Evolutionary conservation across 768 basidiomycete species (phyloP), one percentile per base, ranked within the genome.

Genomic region (Serendipita sp.): DNA sequence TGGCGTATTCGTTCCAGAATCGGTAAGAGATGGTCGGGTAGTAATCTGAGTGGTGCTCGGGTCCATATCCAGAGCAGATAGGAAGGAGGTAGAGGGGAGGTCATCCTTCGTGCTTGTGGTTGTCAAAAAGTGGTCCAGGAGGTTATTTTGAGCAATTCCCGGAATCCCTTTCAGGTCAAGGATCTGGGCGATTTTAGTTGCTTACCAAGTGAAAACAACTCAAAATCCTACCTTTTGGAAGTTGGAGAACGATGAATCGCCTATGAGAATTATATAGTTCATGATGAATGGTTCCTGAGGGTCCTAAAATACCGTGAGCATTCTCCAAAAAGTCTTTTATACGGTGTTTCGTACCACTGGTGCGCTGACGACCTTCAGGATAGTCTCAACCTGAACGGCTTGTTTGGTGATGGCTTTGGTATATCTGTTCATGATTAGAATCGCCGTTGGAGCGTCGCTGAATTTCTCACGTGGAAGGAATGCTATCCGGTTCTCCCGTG

Each of bases 21-120:
- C 58, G 41, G 41, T 41, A 7, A 41, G 41, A 0, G 86, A 82
- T 2, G 88, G 86, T 47, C 78, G 82, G n/a, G 79, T 75, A 56
- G 75, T 78, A 3, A 78, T 72, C 66, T 78, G 76, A 11, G 77
- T 75, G 1, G 78, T 74, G 83, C 76, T 56, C 1, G 93, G 92
- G 68, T 98, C 94, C 96, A 99, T 99, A 74, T 99, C 96, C 37
- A 99, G 80, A 0, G 86, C 81, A 0, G 92, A 88, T 37, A 99
- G 82, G 80, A 99, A 97, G 0, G 96, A 98, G 0, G 89, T 87
- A 72, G 82, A 86, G 67, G 89, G 83, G 13, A 99, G 80, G 64
- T 97, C 92, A 32, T 83, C 81, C 72, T 92, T 90, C 3, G 89
- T 93, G 69, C 95, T 95, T 37, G 95, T 97, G 65, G 90, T 86